Percentiles rank a stretch among this genome's conserved stretches.
Evolutionary conservation across 106 monocot species (phyloP).

Genomic region (Platanthera guangdongensis): DNA sequence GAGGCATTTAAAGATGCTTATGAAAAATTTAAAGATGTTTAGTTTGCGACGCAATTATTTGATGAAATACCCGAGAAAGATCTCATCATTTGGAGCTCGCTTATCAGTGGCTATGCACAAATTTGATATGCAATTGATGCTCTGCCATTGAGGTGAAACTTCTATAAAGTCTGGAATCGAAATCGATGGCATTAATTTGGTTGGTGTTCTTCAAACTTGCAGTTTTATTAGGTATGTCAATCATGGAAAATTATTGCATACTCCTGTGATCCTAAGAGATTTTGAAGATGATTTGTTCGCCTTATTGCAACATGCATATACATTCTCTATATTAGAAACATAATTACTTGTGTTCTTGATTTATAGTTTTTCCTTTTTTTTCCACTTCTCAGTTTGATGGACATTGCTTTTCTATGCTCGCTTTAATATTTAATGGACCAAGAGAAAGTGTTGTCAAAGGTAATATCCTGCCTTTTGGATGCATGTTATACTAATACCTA

Average conservation of each 20-base stretch:
- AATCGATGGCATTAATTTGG: constrained; percentile 45
- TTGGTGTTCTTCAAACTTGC: constrained; percentile 64
- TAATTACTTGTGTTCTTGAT: no score
- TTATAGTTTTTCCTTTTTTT: no score
- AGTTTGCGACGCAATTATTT: constrained; percentile 43
- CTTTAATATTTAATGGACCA: no score
- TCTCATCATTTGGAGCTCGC: constrained; percentile 58
- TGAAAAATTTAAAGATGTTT: constrained; percentile 23
- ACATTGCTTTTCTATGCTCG: no score
- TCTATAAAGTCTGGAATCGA: background rate
- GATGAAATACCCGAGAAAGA: constrained; percentile 62
- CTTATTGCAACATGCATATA: no score
- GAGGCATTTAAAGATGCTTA: constrained; percentile 16
- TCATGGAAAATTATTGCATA: constrained; percentile 41
- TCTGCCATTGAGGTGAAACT: constrained; percentile 34
- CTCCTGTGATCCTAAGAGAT: constrained; percentile 32
- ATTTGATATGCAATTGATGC: constrained; percentile 10
- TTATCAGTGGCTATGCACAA: constrained; percentile 46
- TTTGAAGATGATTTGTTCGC: constrained; percentile 57
- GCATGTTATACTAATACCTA: no score
- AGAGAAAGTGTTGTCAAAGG: no score
- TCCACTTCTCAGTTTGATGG: no score
- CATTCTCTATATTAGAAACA: no score
- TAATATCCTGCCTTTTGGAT: no score
- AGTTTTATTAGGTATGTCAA: constrained; percentile 11